Conservation (phyloP, 179 eudicot species). For the Camellia oleifera region DNA sequence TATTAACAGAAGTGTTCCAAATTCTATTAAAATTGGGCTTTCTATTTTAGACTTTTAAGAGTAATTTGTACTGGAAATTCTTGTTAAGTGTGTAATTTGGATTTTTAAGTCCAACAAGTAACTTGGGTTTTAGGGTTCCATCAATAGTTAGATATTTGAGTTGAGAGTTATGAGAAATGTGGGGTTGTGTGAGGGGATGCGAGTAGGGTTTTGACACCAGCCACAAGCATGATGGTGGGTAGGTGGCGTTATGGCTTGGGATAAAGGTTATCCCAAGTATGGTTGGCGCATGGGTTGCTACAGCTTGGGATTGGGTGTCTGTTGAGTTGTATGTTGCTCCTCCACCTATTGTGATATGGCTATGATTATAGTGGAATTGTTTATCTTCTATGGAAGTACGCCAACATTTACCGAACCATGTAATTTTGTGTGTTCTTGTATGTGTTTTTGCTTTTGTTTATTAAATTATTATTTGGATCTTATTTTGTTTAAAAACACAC, state of each 20-base stretch:
- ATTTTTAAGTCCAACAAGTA: too few relatives aligned
- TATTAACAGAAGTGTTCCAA: background rate
- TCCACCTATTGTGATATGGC: background rate
- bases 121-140: background rate
- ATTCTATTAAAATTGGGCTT: background rate
- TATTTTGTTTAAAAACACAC: too few relatives aligned
- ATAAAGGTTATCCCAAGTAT: too few relatives aligned
- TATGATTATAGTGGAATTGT: background rate
- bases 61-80: too few relatives aligned
- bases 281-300: too few relatives aligned
- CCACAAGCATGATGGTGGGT: too few relatives aligned
- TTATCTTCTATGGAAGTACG: background rate
- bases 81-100: background rate
- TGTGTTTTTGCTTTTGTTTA: background rate
- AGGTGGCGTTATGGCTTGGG: too few relatives aligned
- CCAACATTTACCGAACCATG: background rate
- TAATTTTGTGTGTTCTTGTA: background rate
- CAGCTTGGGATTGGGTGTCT: too few relatives aligned
- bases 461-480: background rate
- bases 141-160: background rate
- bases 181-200: background rate
- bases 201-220: background rate
- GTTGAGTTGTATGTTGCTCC: background rate
- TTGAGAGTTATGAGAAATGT: background rate
- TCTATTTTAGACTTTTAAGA: background rate